phyloP scores from a whole-genome alignment of 2,329 filamentous ascomycete species.

The Ophiosphaerella herpotricha region DNA sequence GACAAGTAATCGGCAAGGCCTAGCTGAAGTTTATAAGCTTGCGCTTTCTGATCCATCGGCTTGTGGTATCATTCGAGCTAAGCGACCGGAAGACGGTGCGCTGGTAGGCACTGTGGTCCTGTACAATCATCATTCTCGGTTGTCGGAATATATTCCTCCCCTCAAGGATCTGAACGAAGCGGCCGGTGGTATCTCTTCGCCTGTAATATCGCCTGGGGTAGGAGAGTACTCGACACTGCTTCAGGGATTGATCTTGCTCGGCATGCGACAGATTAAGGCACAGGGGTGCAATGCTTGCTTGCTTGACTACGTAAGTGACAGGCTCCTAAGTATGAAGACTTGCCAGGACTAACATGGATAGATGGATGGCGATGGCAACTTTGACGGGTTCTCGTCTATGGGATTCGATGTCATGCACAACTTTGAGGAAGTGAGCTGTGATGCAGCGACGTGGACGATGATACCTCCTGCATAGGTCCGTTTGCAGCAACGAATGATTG shows the following conservation, averaged over 20 bases:
- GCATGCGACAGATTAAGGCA: conserved; percentile 79
- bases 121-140: conserved; percentile 69
- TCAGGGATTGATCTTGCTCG: conserved; percentile 80
- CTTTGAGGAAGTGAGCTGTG: conserved; percentile 79
- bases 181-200: conserved; percentile 78
- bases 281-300: conserved; percentile 75
- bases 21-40: conserved; percentile 77
- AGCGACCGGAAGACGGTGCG: conserved; percentile 67
- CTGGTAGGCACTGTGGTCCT: conserved; percentile 80
- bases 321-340: not conserved
- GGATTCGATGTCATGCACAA: conserved; percentile 78
- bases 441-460: conserved; percentile 65
- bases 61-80: conserved; percentile 83
- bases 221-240: conserved; percentile 72
- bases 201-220: conserved; percentile 71
- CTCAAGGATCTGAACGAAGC: conserved; percentile 64
- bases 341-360: conserved; percentile 46
- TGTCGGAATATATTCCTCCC: conserved; percentile 72
- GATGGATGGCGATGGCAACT: conserved; percentile 73
- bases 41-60: conserved; percentile 72
- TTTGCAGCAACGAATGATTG: conserved; percentile 2
- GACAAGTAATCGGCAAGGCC: conserved; percentile 73
- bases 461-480: conserved; percentile 50
- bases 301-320: conserved; percentile 73
- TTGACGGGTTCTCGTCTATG: conserved; percentile 76